Conservation (phyloP, 805 yeast species). For the Pichia exigua region DNA sequence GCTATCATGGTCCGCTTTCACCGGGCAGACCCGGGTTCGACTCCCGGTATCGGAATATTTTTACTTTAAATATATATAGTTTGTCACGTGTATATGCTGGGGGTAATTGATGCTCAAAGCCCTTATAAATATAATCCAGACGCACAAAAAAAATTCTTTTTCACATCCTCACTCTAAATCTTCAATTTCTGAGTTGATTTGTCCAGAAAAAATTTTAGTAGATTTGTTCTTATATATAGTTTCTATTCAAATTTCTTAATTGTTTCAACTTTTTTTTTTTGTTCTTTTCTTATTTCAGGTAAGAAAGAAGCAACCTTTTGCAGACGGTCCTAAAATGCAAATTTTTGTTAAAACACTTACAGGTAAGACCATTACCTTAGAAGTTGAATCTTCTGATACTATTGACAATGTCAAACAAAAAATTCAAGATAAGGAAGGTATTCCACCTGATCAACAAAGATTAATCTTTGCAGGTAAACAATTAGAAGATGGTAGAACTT, state of each 20-base stretch:
- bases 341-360: slow-evolving; percentile 50
- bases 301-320: slow-evolving; percentile 34
- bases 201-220: too few species aligned
- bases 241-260: too few species aligned
- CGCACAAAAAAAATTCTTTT: too few species aligned
- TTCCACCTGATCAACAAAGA: slow-evolving; percentile 99
- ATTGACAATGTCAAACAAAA: slow-evolving; percentile 94
- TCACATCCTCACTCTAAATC: too few species aligned
- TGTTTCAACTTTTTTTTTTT: not conserved
- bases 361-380: slow-evolving; percentile 72
- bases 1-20: slow-evolving; percentile 80
- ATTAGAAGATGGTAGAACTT: slow-evolving; percentile 98
- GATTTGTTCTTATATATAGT: too few species aligned
- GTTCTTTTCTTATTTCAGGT: slow-evolving; percentile 13
- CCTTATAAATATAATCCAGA: too few species aligned
- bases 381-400: slow-evolving; percentile 96
- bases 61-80: not conserved
- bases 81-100: too few species aligned
- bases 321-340: slow-evolving; percentile 43
- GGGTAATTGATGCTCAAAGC: too few species aligned
- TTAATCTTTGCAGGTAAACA: slow-evolving; percentile 99
- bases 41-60: slow-evolving; percentile 67
- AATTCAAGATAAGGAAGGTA: slow-evolving; percentile 98
- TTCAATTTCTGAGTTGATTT: too few species aligned
- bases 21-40: slow-evolving; percentile 81